A percentile compares a stretch with the other conserved stretches of the same genome.
phyloP scores from a whole-genome alignment of 768 basidiomycete genomes.

The Kwoniella newhampshirensis region DNA sequence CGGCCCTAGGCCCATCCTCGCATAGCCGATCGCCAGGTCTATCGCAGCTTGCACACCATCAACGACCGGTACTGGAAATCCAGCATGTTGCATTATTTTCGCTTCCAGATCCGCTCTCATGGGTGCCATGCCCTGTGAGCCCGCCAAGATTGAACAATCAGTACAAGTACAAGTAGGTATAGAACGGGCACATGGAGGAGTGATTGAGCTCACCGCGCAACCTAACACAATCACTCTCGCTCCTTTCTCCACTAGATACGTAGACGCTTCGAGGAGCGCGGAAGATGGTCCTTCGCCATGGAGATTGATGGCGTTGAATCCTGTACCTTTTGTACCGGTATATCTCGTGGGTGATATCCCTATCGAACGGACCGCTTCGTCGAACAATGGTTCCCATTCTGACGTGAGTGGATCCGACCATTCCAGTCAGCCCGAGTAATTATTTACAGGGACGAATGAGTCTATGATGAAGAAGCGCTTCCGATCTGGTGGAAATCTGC shows the following conservation, averaged over 20 bases:
- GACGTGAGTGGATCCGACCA: too few species aligned
- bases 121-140: constrained; percentile 22
- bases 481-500: too few species aligned
- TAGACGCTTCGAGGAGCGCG: constrained; percentile 12
- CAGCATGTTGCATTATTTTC: constrained; percentile 1
- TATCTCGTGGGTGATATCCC: constrained; percentile 9
- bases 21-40: constrained; percentile 10
- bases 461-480: too few species aligned
- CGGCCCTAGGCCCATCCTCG: constrained; percentile 8
- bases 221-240: constrained; percentile 24
- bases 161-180: not conserved
- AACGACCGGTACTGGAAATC: constrained; percentile 14
- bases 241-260: constrained; percentile 7
- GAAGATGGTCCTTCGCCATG: constrained; percentile 17
- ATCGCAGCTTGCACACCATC: constrained; percentile 24
- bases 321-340: constrained; percentile 24
- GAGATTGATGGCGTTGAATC: constrained; percentile 23
- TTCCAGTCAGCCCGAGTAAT: too few species aligned
- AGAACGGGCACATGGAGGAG: not conserved
- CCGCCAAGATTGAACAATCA: not conserved
- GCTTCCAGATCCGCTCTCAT: constrained; percentile 13
- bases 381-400: constrained; percentile 21
- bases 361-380: constrained; percentile 14
- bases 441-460: too few species aligned
- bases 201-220: constrained; percentile 18